phyloP scores from a whole-genome alignment of 371 early-diverging fungal genomes.

The Zopfochytrium polystomum region DNA sequence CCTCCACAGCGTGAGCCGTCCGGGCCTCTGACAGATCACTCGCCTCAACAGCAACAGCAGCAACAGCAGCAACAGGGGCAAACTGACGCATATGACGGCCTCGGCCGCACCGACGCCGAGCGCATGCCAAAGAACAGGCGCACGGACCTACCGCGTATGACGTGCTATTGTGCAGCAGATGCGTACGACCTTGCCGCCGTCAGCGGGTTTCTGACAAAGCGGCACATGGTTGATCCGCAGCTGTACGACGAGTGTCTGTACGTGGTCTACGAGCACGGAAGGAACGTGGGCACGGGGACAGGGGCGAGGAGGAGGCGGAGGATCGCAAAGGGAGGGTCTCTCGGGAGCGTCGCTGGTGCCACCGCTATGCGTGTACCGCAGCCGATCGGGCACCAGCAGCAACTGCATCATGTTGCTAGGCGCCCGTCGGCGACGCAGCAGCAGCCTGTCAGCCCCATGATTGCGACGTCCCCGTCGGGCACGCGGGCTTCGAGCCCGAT shows the following conservation, averaged over 20 bases:
- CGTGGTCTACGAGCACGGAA: conserved; percentile 23
- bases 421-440: too few relatives aligned
- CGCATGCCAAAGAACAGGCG: conserved; percentile 24
- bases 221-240: conserved; percentile 24
- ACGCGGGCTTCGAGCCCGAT: too few relatives aligned
- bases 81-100: conserved; percentile 7
- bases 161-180: conserved; percentile 39
- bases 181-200: conserved; percentile 24
- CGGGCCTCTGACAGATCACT: not conserved
- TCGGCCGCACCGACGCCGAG: conserved; percentile 34
- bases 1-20: conserved; percentile 12
- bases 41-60: not conserved
- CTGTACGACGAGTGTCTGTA: conserved; percentile 40
- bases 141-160: conserved; percentile 27
- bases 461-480: too few relatives aligned
- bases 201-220: conserved; percentile 16
- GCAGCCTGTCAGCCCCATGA: too few relatives aligned
- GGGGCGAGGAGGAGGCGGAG: conserved; percentile 11
- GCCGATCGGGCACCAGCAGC: too few relatives aligned
- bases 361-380: too few relatives aligned
- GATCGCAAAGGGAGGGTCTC: not conserved
- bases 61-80: not conserved
- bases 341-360: too few relatives aligned
- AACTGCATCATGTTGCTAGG: too few relatives aligned
- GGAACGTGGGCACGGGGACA: conserved; percentile 7